Evolutionary conservation across 2,329 filamentous ascomycete species (phyloP).

Genomic region (Xylariaceae sp.): DNA sequence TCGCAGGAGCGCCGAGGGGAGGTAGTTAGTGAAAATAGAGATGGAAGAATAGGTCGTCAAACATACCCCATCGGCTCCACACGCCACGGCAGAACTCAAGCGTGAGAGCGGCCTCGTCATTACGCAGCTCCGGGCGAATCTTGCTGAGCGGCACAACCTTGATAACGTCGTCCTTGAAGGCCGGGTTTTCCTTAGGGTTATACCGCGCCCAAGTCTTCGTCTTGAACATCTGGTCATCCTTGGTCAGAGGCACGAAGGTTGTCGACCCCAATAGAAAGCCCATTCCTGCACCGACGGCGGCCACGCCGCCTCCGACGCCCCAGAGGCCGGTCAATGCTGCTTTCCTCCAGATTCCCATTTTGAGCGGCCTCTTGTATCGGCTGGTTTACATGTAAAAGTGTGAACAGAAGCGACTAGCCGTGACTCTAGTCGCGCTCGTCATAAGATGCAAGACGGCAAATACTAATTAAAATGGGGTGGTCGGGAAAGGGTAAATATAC

Average conservation of each 20-base stretch:
- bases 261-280: constrained; percentile 62
- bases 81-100: constrained; percentile 72
- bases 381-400: not conserved
- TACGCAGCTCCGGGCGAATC: constrained; percentile 69
- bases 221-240: constrained; percentile 67
- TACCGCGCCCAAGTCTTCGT: constrained; percentile 62
- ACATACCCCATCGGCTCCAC: constrained; percentile 70
- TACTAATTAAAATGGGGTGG: constrained; percentile 26
- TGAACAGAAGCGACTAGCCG: not conserved
- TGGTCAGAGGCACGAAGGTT: constrained; percentile 61
- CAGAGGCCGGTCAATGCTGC: constrained; percentile 52
- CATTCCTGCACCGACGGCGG: constrained; percentile 55
- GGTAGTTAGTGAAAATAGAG: not conserved
- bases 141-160: constrained; percentile 67
- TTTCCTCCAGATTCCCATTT: constrained; percentile 60
- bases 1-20: not conserved
- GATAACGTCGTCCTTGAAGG: constrained; percentile 69
- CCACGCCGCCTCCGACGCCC: constrained; percentile 56
- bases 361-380: not conserved
- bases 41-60: not conserved
- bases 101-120: constrained; percentile 63
- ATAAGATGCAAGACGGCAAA: not conserved
- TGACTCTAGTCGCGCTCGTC: not conserved
- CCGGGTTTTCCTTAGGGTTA: constrained; percentile 69
- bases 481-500: constrained; percentile 12